These are phyloP conservation scores for Paecilomyces sp. DNA, from an alignment of 2,329 filamentous ascomycete species.

Conservation along the genomic window DNA sequence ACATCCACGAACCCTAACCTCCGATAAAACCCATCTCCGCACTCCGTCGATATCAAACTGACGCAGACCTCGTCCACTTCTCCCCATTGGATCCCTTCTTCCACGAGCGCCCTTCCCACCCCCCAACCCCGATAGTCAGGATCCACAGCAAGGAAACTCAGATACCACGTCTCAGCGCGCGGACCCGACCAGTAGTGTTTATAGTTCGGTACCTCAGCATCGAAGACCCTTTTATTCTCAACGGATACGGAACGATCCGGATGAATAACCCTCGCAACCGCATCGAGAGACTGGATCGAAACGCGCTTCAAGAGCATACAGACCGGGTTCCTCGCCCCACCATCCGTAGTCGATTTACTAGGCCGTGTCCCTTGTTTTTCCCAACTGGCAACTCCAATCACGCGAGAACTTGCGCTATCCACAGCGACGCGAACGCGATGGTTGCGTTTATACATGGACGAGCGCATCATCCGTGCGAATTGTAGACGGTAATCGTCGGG, in stretches of 20 bases:
- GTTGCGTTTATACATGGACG: background rate
- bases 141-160: constrained; percentile 31
- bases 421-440: background rate
- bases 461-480: background rate
- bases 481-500: constrained; percentile 23
- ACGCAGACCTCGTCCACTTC: constrained; percentile 26
- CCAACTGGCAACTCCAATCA: background rate
- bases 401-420: background rate
- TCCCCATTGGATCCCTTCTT: constrained; percentile 35
- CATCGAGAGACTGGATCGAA: background rate
- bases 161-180: constrained; percentile 30
- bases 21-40: constrained; percentile 36
- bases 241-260: background rate
- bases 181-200: constrained; percentile 19
- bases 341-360: background rate
- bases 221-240: constrained; percentile 10
- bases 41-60: constrained; percentile 33
- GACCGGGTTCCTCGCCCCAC: background rate
- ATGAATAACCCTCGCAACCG: background rate
- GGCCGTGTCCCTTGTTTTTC: background rate
- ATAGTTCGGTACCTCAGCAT: constrained; percentile 22
- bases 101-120: constrained; percentile 31
- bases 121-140: constrained; percentile 33
- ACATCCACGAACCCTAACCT: constrained; percentile 27
- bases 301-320: background rate